Percentiles rank a stretch among this genome's conserved stretches.
Conservation (phyloP, 441 rosid species). For the Populus hybrid region DNA sequence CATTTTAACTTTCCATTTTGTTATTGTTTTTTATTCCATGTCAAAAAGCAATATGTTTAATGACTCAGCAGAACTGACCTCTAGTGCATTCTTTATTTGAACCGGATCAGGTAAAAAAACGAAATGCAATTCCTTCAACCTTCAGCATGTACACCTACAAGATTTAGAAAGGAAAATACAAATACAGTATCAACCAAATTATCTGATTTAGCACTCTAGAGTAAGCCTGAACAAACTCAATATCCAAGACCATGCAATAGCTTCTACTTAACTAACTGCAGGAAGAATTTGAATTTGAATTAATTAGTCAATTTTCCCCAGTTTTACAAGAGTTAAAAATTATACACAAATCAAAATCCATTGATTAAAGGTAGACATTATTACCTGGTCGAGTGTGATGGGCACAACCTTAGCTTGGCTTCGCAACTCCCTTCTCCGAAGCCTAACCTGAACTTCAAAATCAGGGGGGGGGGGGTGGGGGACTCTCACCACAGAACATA, state of each 20-base stretch:
- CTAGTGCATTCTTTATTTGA: conserved; percentile 83
- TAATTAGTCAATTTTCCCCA: background rate
- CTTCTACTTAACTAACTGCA: background rate
- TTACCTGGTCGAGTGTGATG: conserved; percentile 81
- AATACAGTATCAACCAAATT: background rate
- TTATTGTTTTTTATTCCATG: background rate
- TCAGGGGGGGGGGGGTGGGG: background rate
- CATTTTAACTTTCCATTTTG: no score
- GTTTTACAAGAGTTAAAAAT: background rate
- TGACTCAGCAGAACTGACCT: conserved; percentile 46
- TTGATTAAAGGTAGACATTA: background rate
- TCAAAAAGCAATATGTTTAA: background rate
- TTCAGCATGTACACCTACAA: conserved; percentile 70
- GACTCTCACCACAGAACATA: background rate
- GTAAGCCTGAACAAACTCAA: no score
- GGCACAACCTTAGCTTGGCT: conserved; percentile 78
- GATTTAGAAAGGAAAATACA: background rate
- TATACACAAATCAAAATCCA: background rate
- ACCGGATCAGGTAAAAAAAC: conserved; percentile 88
- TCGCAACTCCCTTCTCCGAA: conserved; percentile 66
- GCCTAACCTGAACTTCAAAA: conserved; percentile 46
- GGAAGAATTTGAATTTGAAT: background rate
- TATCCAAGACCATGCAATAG: no score
- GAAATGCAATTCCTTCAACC: conserved; percentile 91
- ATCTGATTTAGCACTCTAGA: no score